phyloP scores from a whole-genome alignment of 495 filamentous ascomycete genomes.

The Aeminium ludgeri region DNA sequence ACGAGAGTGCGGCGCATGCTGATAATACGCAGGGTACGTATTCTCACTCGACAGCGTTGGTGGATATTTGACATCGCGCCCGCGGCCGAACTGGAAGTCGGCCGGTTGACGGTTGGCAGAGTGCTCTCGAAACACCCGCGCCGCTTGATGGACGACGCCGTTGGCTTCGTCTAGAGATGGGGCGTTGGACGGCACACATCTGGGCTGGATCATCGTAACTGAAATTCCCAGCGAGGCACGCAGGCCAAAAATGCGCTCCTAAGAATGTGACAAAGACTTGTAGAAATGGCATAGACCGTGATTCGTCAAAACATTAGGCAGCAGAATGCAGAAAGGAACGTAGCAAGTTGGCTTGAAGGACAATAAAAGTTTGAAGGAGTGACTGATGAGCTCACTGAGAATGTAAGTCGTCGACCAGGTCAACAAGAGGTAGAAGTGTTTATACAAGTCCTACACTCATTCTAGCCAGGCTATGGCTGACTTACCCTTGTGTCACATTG shows the following conservation, averaged over 20 bases:
- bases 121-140: slow-evolving; percentile 22
- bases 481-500: slow-evolving; percentile 8
- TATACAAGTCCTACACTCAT: slow-evolving; percentile 8
- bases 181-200: slow-evolving; percentile 28
- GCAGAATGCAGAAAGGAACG: slow-evolving; percentile 25
- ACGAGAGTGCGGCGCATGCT: no score
- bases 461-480: slow-evolving; percentile 5
- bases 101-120: slow-evolving; percentile 22
- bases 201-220: slow-evolving; percentile 14
- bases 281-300: slow-evolving; percentile 4
- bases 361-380: slow-evolving; percentile 34
- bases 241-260: slow-evolving; percentile 14
- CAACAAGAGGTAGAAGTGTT: slow-evolving; percentile 6
- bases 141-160: slow-evolving; percentile 2
- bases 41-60: slow-evolving; percentile 7
- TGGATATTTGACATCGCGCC: slow-evolving; percentile 3
- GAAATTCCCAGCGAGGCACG: slow-evolving; percentile 7
- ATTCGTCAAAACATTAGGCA: slow-evolving; percentile 5
- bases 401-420: background rate
- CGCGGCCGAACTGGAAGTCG: background rate
- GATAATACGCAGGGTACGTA: slow-evolving; percentile 6
- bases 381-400: background rate
- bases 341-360: slow-evolving; percentile 25
- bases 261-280: slow-evolving; percentile 18
- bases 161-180: slow-evolving; percentile 15